Base-by-base conservation (phyloP, 2,329 filamentous ascomycete species). In the Dothiorella sarmentorum region DNA sequence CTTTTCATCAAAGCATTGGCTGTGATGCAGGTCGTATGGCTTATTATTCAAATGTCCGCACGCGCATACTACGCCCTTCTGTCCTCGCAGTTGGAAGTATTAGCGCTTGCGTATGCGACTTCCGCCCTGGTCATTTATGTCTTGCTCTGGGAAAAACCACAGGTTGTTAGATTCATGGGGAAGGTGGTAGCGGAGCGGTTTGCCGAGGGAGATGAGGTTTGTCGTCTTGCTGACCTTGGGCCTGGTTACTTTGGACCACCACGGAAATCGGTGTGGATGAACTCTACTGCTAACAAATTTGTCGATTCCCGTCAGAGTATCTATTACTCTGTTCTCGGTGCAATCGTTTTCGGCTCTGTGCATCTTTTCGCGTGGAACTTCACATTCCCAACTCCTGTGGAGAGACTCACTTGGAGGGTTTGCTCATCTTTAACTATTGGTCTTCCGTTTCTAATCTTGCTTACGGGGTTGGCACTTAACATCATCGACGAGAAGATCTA, bases 271-370 rank as follows among this genome's bases (percentile, higher is more conserved):
- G 13, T 24, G 10, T 45, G 42, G 42, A 18, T 44, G 20, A 7
- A 20, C 1, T n/a, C 22, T n/a, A 7, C 7, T 27, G 42, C 22
- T 1, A 2, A 3, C 6, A 13, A 44, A 26, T 9, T 9, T 18
- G 10, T 0, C 6, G 2, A 4, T 0, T 4, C 37, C 20, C 2
- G 2, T 0, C 13, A 2, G 3, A 2, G 0, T 27, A 17, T 15
- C n/a, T 44, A 22, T 27, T 15, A 13, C 22, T 17, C 43, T 27
- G 2, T 9, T 7, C 0, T 15, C 15, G 22, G 22, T 15, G 22
- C 42, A 27, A n/a, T 44, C 1, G 26, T 18, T 6, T 45, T 45
- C 18, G 43, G 43, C 5, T 7, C 15, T 10, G 11, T 45, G 1
- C 43, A 45, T 10, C 7, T 45, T 5, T 2, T 18, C 7, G 43